These are phyloP conservation scores for Cladochytrium replicatum DNA, from an alignment of 192 early-diverging fungal species.

Conservation along the genomic window DNA sequence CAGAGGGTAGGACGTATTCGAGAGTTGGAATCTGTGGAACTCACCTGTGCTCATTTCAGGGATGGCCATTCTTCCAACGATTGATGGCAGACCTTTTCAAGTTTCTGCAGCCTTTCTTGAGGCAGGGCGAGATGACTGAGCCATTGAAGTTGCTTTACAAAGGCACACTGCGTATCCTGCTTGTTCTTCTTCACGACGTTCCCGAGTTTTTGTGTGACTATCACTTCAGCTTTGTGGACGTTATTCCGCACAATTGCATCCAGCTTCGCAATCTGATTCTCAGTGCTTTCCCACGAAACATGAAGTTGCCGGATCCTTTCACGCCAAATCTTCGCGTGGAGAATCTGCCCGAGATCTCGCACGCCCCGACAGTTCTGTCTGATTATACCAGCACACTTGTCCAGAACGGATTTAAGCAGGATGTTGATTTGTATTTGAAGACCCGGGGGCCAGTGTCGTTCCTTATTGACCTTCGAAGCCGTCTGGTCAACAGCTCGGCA, in stretches of 20 bases:
- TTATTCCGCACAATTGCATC: constrained; percentile 82
- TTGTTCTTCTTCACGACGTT: constrained; percentile 92
- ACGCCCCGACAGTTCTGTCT: constrained; percentile 76
- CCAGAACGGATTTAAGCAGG: constrained; percentile 52
- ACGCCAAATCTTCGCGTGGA: constrained; percentile 91
- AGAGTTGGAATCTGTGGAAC: not conserved
- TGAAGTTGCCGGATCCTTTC: constrained; percentile 95
- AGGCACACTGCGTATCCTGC: constrained; percentile 78
- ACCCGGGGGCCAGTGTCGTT: constrained; percentile 47
- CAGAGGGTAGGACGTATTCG: constrained; percentile 52
- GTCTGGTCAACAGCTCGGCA: constrained; percentile 17
- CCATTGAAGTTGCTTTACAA: constrained; percentile 78
- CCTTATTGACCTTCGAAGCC: constrained; percentile 42
- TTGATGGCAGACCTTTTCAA: constrained; percentile 74
- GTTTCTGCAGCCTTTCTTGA: constrained; percentile 80
- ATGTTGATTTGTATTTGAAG: constrained; percentile 64
- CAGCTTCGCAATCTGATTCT: constrained; percentile 94
- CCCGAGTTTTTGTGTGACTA: constrained; percentile 94
- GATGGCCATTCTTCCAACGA: constrained; percentile 79
- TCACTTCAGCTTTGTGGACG: constrained; percentile 83
- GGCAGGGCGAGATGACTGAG: constrained; percentile 53
- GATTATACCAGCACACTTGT: constrained; percentile 62
- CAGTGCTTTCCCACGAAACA: constrained; percentile 89
- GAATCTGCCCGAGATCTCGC: constrained; percentile 76
- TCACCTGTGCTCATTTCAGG: constrained; percentile 19